These are phyloP conservation scores for Phylloporus rhodoxanthus DNA, from an alignment of 768 basidiomycete species.

Conservation along the genomic window DNA sequence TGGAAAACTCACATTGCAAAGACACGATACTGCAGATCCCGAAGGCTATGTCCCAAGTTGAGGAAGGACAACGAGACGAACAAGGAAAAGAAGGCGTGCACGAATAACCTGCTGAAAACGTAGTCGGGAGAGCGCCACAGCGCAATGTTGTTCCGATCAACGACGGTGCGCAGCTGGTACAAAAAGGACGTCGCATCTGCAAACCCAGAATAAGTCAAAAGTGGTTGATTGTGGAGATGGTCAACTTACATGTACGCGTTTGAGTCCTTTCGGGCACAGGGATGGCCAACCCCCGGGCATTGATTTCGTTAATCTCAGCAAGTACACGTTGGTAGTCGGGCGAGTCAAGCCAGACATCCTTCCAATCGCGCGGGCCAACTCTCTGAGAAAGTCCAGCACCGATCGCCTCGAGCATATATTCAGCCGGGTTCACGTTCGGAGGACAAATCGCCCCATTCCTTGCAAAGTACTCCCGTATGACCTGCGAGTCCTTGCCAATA, in stretches of 20 bases:
- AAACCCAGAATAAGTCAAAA: not conserved
- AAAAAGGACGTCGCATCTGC: constrained; percentile 70
- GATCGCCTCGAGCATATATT: constrained; percentile 82
- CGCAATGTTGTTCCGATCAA: constrained; percentile 58
- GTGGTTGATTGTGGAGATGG: not conserved
- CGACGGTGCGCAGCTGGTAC: constrained; percentile 67
- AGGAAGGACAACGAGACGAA: constrained; percentile 77
- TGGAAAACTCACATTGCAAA: constrained; percentile 59
- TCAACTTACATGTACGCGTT: constrained; percentile 43
- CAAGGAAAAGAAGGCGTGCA: constrained; percentile 64
- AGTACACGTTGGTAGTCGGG: constrained; percentile 45
- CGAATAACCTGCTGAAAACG: constrained; percentile 76
- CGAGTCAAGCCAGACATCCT: constrained; percentile 75
- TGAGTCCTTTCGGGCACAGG: constrained; percentile 37
- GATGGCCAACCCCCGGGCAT: constrained; percentile 40
- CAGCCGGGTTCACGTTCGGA: constrained; percentile 68
- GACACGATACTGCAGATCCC: constrained; percentile 73
- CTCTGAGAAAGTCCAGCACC: constrained; percentile 73
- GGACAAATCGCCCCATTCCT: constrained; percentile 68
- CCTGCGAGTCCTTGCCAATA: constrained; percentile 66
- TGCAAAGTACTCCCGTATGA: constrained; percentile 72
- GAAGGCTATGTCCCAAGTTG: constrained; percentile 55
- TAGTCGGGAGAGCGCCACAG: constrained; percentile 85
- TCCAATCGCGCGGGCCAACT: constrained; percentile 80
- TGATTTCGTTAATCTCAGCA: constrained; percentile 43